A percentile compares a stretch with the other conserved stretches of the same genome.
Evolutionary conservation across 2,329 filamentous ascomycete genomes (phyloP).

Genomic region (Fonsecaea erecta): DNA sequence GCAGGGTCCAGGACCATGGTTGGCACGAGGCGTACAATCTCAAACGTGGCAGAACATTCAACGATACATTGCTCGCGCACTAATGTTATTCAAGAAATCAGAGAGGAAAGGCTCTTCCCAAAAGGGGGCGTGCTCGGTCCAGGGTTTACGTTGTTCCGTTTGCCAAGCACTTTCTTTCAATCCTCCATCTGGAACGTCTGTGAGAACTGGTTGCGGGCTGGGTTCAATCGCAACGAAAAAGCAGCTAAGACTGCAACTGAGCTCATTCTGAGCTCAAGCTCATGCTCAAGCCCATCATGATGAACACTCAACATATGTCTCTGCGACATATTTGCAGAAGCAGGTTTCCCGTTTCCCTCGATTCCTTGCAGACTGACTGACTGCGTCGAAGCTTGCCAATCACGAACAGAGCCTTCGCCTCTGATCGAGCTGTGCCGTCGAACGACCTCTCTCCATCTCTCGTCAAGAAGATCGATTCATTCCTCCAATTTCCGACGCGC

Average conservation of each 20-base stretch:
- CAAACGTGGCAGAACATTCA: neutral
- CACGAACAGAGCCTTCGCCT: neutral
- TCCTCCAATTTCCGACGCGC: slow-evolving; percentile 2
- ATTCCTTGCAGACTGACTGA: neutral
- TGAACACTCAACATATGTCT: slow-evolving; percentile 25
- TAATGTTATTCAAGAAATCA: neutral
- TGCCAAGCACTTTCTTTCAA: neutral
- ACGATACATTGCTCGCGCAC: neutral
- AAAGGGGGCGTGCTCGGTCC: neutral
- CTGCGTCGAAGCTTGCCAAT: slow-evolving; percentile 3
- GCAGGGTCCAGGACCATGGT: neutral
- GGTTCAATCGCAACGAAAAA: neutral
- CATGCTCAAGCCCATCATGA: slow-evolving; percentile 6
- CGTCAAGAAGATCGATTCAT: slow-evolving; percentile 13
- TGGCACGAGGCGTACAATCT: neutral
- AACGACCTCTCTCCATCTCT: slow-evolving; percentile 21
- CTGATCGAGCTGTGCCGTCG: slow-evolving; percentile 18
- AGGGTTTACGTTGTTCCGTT: neutral
- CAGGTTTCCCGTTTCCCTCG: slow-evolving; percentile 11
- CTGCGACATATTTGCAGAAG: slow-evolving; percentile 25
- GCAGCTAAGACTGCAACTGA: neutral
- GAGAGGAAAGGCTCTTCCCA: neutral
- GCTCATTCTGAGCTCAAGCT: neutral
- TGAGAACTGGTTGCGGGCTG: neutral
- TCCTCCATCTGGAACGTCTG: slow-evolving; percentile 1